Percentiles rank a stretch among this genome's conserved stretches.
Evolutionary conservation across 1,284 basidiomycete genomes (phyloP).

Genomic region (Sporisorium graminicola): DNA sequence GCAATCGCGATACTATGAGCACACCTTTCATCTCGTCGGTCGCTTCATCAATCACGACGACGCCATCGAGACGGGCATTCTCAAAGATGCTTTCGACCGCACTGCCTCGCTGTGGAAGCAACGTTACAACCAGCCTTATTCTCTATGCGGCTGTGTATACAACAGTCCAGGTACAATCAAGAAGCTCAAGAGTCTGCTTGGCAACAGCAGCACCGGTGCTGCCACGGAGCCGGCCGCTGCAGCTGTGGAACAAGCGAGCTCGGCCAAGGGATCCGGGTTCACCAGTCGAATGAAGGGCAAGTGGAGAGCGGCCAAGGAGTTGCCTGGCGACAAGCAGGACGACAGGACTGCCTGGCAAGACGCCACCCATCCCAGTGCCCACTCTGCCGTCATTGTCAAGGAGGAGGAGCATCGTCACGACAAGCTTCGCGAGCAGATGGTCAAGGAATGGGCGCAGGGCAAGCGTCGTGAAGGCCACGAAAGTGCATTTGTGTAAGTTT

Average conservation of each 20-base stretch:
- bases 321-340: conserved; percentile 35
- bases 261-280: conserved; percentile 21
- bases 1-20: conserved; percentile 32
- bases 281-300: conserved; percentile 39
- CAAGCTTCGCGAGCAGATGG: conserved; percentile 32
- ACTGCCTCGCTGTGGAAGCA: conserved; percentile 51
- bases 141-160: conserved; percentile 53
- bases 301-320: conserved; percentile 37
- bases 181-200: conserved; percentile 36
- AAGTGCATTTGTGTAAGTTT: conserved; percentile 46
- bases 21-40: conserved; percentile 43
- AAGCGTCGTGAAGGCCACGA: conserved; percentile 49
- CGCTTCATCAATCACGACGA: conserved; percentile 63
- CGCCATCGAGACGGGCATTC: conserved; percentile 53
- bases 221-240: conserved; percentile 3
- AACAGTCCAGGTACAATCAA: conserved; percentile 40
- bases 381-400: conserved; percentile 42
- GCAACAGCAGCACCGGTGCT: conserved; percentile 7
- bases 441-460: conserved; percentile 37
- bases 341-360: conserved; percentile 30
- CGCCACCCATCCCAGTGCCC: conserved; percentile 51
- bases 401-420: conserved; percentile 42
- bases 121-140: conserved; percentile 52
- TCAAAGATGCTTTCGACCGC: conserved; percentile 53
- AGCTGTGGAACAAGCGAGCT: not conserved